Percentiles rank a stretch among this genome's conserved stretches.
phyloP scores from a whole-genome alignment of 1,139 yeast genomes.

The Taiozyma sp. region DNA sequence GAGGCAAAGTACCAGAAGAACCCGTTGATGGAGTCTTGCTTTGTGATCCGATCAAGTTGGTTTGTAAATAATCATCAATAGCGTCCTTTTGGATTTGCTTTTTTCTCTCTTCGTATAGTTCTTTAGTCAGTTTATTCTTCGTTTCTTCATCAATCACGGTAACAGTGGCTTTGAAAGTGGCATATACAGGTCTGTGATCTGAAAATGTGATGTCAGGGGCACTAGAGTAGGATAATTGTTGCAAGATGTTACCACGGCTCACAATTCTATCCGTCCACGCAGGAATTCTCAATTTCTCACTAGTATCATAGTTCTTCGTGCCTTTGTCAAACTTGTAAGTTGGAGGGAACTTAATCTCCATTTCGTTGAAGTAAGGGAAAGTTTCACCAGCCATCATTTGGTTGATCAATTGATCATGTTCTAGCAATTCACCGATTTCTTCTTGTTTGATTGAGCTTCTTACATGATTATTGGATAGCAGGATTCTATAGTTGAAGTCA shows the following conservation, averaged over 20 bases:
- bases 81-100: constrained; percentile 31
- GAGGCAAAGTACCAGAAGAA: constrained; percentile 47
- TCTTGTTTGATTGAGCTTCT: constrained; percentile 47
- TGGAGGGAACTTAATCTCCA: constrained; percentile 74
- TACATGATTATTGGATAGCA: constrained; percentile 74
- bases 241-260: constrained; percentile 48
- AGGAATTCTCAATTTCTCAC: constrained; percentile 90
- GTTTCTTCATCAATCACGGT: constrained; percentile 63
- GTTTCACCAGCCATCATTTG: constrained; percentile 87
- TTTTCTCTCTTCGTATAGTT: constrained; percentile 48
- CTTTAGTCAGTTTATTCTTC: constrained; percentile 52
- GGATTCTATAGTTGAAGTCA: constrained; percentile 86
- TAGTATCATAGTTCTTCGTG: constrained; percentile 76
- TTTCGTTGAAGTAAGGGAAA: constrained; percentile 82
- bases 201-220: constrained; percentile 65
- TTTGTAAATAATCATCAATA: background rate
- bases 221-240: constrained; percentile 62
- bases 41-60: background rate
- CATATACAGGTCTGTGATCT: constrained; percentile 93
- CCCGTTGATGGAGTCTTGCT: background rate
- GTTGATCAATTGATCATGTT: constrained; percentile 73
- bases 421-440: constrained; percentile 48
- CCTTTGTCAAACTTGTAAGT: constrained; percentile 94
- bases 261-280: constrained; percentile 94
- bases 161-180: constrained; percentile 63